Percentiles rank a stretch among this genome's conserved stretches.
Evolutionary conservation across 164 flowering plant genomes (phyloP).

Genomic region (Magnolia sinica): DNA sequence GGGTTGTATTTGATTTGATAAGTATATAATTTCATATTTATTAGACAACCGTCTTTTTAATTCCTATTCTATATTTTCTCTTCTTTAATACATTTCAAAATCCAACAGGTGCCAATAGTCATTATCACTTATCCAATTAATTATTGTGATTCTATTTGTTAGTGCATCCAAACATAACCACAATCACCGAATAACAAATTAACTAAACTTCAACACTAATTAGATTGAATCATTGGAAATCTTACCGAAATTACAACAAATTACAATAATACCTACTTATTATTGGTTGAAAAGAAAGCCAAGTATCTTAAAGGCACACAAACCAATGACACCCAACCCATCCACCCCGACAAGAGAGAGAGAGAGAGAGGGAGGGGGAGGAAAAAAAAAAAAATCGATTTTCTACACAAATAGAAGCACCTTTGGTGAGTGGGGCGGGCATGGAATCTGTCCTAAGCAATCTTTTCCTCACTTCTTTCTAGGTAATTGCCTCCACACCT

Average conservation of each 20-base stretch:
- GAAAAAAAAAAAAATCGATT: background rate
- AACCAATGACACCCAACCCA: conserved; percentile 2
- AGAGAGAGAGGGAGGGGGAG: too few relatives aligned
- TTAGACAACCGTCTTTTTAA: too few relatives aligned
- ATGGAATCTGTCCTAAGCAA: conserved; percentile 22
- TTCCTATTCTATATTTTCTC: too few relatives aligned
- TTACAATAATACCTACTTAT: background rate
- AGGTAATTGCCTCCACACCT: conserved; percentile 19
- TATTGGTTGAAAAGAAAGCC: background rate
- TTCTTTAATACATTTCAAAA: too few relatives aligned
- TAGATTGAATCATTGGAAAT: background rate
- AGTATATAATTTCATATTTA: too few relatives aligned
- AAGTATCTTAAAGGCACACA: background rate
- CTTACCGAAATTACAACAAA: background rate
- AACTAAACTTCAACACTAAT: too few relatives aligned
- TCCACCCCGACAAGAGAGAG: conserved; percentile 9
- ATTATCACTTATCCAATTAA: too few relatives aligned
- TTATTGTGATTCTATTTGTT: too few relatives aligned
- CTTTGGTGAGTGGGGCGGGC: conserved; percentile 12
- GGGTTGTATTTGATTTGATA: too few relatives aligned
- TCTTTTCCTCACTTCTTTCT: conserved; percentile 6
- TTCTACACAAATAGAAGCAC: conserved; percentile 14
- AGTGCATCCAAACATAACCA: too few relatives aligned
- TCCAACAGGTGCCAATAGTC: too few relatives aligned
- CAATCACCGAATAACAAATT: too few relatives aligned